A percentile compares a stretch with the other conserved stretches of the same genome.
Evolutionary conservation across 345 rosid species (phyloP).

Genomic region (Mangifera indica): DNA sequence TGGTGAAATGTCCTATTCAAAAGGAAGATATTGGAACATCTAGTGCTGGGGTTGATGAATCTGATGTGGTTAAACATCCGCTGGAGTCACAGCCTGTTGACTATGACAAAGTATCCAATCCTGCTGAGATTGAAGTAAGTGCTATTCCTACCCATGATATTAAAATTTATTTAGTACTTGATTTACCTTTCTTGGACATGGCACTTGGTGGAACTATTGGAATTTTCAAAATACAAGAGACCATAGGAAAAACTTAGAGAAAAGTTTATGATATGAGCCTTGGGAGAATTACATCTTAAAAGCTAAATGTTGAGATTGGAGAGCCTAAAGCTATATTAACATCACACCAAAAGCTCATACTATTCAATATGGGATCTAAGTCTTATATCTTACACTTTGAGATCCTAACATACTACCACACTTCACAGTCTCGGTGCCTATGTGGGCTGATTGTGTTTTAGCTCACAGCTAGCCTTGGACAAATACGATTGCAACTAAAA

Average conservation of each 20-base stretch:
- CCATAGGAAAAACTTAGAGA: neutral
- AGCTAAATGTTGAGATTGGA: no score
- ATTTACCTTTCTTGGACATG: neutral
- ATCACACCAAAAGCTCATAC: no score
- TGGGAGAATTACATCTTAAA: no score
- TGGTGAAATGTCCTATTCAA: conserved; percentile 1
- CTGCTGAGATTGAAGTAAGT: conserved; percentile 31
- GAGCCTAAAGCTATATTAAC: no score
- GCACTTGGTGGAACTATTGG: neutral
- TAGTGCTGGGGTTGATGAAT: conserved; percentile 10
- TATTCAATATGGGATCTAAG: no score
- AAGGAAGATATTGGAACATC: conserved; percentile 11
- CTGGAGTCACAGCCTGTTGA: conserved; percentile 10
- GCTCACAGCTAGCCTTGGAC: no score
- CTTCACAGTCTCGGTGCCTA: no score
- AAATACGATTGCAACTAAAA: no score
- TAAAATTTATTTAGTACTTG: neutral
- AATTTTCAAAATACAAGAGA: neutral
- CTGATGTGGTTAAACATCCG: conserved; percentile 1
- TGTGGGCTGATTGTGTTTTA: no score
- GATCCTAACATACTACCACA: no score
- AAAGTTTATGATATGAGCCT: no score
- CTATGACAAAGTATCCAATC: conserved; percentile 13
- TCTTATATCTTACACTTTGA: no score
- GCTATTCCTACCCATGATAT: neutral